phyloP scores from a whole-genome alignment of 192 early-diverging fungal genomes.

The Rhizophagus clarus region DNA sequence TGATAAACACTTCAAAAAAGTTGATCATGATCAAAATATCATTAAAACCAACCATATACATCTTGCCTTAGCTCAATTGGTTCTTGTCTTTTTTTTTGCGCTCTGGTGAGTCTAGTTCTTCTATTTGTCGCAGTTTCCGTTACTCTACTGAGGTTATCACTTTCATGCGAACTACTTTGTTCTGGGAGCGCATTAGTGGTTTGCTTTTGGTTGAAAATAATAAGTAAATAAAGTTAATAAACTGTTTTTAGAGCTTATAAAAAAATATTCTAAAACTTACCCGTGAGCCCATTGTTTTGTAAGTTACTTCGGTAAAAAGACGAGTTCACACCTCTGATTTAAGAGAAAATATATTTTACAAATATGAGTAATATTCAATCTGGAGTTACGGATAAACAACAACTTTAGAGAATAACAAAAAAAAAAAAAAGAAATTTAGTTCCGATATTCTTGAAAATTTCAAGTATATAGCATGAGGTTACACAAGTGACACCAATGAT shows the following conservation, averaged over 20 bases:
- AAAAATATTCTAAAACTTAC: not conserved
- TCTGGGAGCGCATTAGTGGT: not conserved
- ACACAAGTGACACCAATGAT: no score
- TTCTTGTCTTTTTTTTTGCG: not conserved
- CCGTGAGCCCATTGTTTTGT: not conserved
- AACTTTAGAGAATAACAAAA: no score
- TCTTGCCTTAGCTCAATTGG: not conserved
- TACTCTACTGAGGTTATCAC: not conserved
- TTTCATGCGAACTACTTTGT: not conserved
- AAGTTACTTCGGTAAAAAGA: no score
- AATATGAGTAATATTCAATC: no score
- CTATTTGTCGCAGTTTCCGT: not conserved
- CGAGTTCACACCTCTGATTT: no score
- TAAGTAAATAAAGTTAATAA: not conserved
- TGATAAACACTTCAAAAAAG: not conserved
- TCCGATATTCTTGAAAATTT: no score
- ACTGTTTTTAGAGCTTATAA: not conserved
- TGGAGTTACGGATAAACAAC: no score
- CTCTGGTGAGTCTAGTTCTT: not conserved
- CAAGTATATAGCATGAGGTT: no score
- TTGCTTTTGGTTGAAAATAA: not conserved
- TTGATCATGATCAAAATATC: not conserved
- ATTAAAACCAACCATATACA: not conserved
- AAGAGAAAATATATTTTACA: no score
- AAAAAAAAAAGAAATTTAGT: no score